phyloP scores from a whole-genome alignment of 768 basidiomycete species.

The Macrolepiota albuminosa region DNA sequence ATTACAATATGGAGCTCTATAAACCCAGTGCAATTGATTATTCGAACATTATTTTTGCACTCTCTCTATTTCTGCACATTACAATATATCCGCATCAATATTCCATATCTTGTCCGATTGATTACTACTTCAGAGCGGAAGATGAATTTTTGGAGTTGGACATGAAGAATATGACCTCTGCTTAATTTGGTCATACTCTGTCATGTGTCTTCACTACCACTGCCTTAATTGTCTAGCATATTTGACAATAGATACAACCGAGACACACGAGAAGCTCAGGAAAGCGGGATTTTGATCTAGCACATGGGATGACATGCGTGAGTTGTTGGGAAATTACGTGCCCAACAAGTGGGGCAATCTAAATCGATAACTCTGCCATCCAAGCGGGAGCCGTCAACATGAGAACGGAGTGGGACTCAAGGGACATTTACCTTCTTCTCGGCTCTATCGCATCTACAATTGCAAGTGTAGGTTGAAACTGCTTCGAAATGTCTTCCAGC shows the following conservation, averaged over 20 bases:
- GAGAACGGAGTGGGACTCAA: background rate
- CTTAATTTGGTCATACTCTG: background rate
- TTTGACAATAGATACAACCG: too few relatives aligned
- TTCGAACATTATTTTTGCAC: background rate
- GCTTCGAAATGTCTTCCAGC: background rate
- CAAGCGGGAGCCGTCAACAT: background rate
- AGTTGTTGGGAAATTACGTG: background rate
- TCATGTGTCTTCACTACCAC: too few relatives aligned
- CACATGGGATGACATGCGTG: background rate
- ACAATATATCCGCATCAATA: constrained; percentile 4
- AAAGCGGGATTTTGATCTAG: background rate
- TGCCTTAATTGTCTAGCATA: too few relatives aligned
- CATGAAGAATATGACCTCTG: background rate
- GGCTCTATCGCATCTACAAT: constrained; percentile 1
- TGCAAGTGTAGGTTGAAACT: background rate
- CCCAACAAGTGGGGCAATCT: background rate
- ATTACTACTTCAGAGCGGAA: background rate
- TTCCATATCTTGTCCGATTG: background rate
- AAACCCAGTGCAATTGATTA: constrained; percentile 3
- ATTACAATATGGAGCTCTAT: too few relatives aligned
- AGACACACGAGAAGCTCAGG: background rate
- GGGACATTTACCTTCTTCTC: background rate
- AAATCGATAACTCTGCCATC: background rate
- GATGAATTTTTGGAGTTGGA: background rate
- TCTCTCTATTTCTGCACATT: background rate